Evolutionary conservation across 805 yeast genomes (phyloP).

Genomic region (Schwanniomyces yamadae): DNA sequence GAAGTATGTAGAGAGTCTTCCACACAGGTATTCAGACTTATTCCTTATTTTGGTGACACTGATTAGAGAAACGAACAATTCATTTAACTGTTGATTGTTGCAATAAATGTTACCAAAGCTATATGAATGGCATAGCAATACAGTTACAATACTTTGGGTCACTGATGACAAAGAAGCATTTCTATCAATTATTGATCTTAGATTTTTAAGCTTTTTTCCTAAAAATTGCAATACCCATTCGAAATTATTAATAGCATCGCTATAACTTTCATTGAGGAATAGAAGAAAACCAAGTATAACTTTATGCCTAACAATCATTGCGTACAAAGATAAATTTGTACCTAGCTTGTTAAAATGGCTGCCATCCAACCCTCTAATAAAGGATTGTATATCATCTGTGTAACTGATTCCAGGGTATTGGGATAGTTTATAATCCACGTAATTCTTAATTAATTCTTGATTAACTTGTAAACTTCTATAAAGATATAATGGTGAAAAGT

Average conservation of each 20-base stretch:
- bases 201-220: slow-evolving; percentile 1
- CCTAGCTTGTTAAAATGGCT: slow-evolving; percentile 3
- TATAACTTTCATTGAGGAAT: slow-evolving; percentile 15
- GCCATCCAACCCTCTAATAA: slow-evolving; percentile 9
- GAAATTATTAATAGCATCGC: slow-evolving; percentile 10
- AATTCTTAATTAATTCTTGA: slow-evolving; percentile 5
- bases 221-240: slow-evolving; percentile 3
- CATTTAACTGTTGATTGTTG: slow-evolving; percentile 6
- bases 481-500: slow-evolving; percentile 14
- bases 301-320: slow-evolving; percentile 15
- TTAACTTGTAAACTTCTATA: slow-evolving; percentile 10
- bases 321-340: slow-evolving; percentile 2
- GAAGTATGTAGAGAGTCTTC: slow-evolving; percentile 27
- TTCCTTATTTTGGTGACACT: slow-evolving; percentile 9
- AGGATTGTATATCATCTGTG: slow-evolving; percentile 8
- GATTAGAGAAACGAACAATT: slow-evolving; percentile 8
- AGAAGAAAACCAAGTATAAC: slow-evolving; percentile 17
- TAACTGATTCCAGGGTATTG: slow-evolving; percentile 17
- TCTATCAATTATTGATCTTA: slow-evolving; percentile 7
- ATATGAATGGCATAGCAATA: slow-evolving; percentile 12
- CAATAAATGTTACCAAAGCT: slow-evolving; percentile 14
- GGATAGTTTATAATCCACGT: slow-evolving; percentile 8
- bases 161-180: slow-evolving; percentile 13
- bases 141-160: slow-evolving; percentile 10
- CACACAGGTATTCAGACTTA: slow-evolving; percentile 15